These are phyloP conservation scores for Alternaria sp. DNA, from an alignment of 2,329 filamentous ascomycete species.

Conservation along the genomic window DNA sequence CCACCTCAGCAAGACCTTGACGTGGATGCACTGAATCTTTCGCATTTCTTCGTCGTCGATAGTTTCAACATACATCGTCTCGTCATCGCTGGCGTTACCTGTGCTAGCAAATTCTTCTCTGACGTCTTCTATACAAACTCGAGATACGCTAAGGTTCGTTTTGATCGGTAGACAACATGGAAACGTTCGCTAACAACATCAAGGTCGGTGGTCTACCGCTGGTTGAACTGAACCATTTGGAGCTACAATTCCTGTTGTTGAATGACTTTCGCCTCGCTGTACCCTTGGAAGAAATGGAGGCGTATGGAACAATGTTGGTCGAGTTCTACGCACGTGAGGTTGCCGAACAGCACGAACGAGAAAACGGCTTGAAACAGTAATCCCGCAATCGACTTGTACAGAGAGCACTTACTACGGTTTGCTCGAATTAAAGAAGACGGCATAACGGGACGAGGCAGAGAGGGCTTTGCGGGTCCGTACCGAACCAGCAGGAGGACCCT, in stretches of 20 bases:
- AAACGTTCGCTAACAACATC: constrained; percentile 21
- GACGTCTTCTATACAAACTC: constrained; percentile 99
- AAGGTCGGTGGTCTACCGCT: constrained; percentile 94
- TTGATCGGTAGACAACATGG: not conserved
- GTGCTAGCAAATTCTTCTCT: constrained; percentile 99
- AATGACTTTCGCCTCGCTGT: constrained; percentile 96
- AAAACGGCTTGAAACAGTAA: constrained; percentile 29
- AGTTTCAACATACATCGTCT: constrained; percentile 98
- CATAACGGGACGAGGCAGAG: not conserved
- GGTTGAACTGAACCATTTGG: constrained; percentile 91
- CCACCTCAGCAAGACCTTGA: constrained; percentile 52
- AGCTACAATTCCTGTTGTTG: constrained; percentile 91
- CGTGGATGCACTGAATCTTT: constrained; percentile 62
- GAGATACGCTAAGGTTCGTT: constrained; percentile 91
- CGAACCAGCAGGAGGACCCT: constrained; percentile 2
- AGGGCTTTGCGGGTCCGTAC: not conserved
- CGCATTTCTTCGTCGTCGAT: constrained; percentile 90
- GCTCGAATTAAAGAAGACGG: not conserved
- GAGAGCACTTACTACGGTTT: not conserved
- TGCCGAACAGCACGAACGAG: constrained; percentile 65
- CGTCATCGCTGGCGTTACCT: constrained; percentile 96
- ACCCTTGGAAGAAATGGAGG: constrained; percentile 92
- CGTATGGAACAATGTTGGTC: constrained; percentile 97
- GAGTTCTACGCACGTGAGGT: constrained; percentile 97
- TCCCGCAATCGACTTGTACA: constrained; percentile 6